Evolutionary conservation across 192 early-diverging fungal species (phyloP), one percentile per base, ranked within the genome.

Genomic region (Backusella westeae): DNA sequence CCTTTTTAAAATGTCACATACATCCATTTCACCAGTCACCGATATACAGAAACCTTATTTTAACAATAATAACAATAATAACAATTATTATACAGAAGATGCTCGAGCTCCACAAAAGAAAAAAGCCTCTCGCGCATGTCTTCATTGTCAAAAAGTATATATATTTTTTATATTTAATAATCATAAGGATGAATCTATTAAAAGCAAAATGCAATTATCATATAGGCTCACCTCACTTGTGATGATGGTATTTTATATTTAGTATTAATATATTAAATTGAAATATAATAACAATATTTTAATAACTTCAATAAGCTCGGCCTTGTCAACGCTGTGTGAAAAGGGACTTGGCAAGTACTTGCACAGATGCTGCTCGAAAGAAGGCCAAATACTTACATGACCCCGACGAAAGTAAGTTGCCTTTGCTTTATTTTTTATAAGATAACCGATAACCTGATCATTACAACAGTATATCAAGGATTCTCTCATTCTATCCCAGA

Each of bases 321-420:
- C 97, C 97, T 39, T 98, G 97, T 76, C 86, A 87, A 42, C 91
- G 95, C 5, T 98, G 97, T 78, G 86, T 94, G 23, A 97, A 96
- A 84, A 83, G 91, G 56, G 94, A 93, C 34, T 78, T 95, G 23
- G 90, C 84, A 3, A 83, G 76, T 17, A 90, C 92, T 4, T 97
- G 97, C 74, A 87, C 91, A 3, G 96, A 97, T 75, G 94, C 94
- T 29, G 81, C 85, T 39, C 89, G 96, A 75, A 98, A 96, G 80
- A 95, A 93, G 81, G 94, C 95, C 46, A 98, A 98, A 82, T 96
- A 98, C 71, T 85, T 96, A 66, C 87, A 92, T 75, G 94, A 95
- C 63, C 80, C 72, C 4, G 38, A 84, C 26, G 59, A 67, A 19
- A 52, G 74, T 75, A 65, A 65, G 41, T 4, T 9, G 0, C 23